Evolutionary conservation across 129 eudicot genomes (phyloP).

Genomic region (Cynara cardunculus): DNA sequence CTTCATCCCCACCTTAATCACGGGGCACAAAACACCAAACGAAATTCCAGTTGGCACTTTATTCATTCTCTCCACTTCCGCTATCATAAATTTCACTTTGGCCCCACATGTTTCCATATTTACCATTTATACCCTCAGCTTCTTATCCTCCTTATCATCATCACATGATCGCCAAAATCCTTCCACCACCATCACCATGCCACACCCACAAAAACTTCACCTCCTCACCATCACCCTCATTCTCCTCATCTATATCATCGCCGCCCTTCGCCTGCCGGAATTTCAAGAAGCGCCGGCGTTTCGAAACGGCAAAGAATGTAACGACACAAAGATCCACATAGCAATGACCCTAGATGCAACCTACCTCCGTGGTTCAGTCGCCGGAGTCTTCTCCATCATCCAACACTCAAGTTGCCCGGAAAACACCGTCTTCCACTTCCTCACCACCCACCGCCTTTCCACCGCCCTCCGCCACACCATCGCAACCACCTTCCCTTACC

Average conservation of each 20-base stretch:
- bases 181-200: conserved; percentile 23
- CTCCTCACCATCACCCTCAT: background rate
- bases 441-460: conserved; percentile 46
- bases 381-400: conserved; percentile 82
- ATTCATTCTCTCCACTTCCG: conserved; percentile 9
- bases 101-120: conserved; percentile 11
- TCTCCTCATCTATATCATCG: background rate
- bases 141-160: background rate
- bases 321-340: conserved; percentile 46
- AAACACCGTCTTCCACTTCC: conserved; percentile 82
- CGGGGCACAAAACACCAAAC: conserved; percentile 36
- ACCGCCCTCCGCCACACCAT: conserved; percentile 52
- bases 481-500: conserved; percentile 69
- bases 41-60: conserved; percentile 25
- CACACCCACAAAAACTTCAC: conserved; percentile 1
- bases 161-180: background rate
- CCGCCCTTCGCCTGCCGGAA: conserved; percentile 32
- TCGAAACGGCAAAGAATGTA: conserved; percentile 61
- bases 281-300: conserved; percentile 89
- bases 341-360: conserved; percentile 90
- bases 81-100: background rate
- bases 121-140: conserved; percentile 14
- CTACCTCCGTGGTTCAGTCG: conserved; percentile 93
- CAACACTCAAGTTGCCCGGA: conserved; percentile 82
- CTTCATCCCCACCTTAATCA: conserved; percentile 28